phyloP scores from a whole-genome alignment of 257 asterid genomes.

The Anisodus tanguticus region DNA sequence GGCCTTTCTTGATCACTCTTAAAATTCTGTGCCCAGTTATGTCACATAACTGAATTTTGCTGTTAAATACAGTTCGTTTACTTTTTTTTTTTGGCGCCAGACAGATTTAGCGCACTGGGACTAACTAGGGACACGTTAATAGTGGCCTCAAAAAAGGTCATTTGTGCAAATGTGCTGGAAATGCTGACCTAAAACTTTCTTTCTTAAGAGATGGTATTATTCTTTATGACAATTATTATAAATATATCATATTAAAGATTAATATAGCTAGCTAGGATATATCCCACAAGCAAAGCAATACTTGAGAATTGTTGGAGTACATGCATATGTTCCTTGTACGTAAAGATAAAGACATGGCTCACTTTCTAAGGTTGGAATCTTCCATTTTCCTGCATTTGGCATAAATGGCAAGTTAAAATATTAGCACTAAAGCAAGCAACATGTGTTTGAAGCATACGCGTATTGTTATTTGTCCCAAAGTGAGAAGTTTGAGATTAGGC shows the following conservation, averaged over 20 bases:
- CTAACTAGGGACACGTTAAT: background rate
- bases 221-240: background rate
- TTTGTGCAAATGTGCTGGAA: background rate
- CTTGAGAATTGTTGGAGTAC: slow-evolving; percentile 17
- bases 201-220: background rate
- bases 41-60: background rate
- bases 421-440: background rate
- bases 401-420: background rate
- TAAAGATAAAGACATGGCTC: slow-evolving; percentile 13
- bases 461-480: background rate
- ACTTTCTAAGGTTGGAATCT: slow-evolving; percentile 26
- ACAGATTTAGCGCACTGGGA: background rate
- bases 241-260: background rate
- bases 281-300: slow-evolving; percentile 22
- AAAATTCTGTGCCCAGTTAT: no score
- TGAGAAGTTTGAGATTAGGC: background rate
- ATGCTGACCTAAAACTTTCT: background rate
- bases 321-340: slow-evolving; percentile 1
- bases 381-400: background rate
- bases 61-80: background rate
- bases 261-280: background rate
- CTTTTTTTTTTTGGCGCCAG: no score
- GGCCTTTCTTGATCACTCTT: background rate
- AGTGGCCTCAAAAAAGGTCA: background rate
- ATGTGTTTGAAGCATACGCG: background rate